Conservation (phyloP, 2,329 filamentous ascomycete species). For the Thielaviopsis populi region DNA sequence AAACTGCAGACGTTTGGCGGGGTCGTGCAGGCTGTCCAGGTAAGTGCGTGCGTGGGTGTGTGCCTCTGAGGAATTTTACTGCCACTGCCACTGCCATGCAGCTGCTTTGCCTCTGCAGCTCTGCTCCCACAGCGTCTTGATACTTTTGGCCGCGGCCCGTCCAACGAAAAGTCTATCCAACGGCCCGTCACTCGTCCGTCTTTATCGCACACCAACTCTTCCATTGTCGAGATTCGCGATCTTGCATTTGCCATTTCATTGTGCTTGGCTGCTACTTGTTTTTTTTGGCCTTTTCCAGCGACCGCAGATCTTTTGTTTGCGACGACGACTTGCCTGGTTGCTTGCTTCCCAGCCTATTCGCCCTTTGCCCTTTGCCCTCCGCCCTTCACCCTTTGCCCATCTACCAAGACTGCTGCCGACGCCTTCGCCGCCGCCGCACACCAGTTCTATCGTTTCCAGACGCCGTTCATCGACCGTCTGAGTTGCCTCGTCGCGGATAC, state of each 20-base stretch:
- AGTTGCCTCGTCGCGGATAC: neutral
- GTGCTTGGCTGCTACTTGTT: neutral
- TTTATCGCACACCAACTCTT: constrained; percentile 4
- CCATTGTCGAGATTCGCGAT: neutral
- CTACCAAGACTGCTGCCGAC: neutral
- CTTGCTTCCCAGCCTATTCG: too few species aligned
- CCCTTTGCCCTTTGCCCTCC: neutral
- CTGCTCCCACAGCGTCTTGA: neutral
- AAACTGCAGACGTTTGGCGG: constrained; percentile 6
- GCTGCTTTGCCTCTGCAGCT: neutral
- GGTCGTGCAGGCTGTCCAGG: neutral
- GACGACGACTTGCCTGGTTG: neutral
- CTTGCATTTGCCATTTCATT: neutral
- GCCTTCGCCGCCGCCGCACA: neutral
- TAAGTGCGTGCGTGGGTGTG: neutral
- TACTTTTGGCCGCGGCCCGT: constrained; percentile 8
- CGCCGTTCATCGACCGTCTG: neutral
- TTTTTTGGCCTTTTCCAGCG: neutral
- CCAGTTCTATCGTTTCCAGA: neutral
- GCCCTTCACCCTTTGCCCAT: neutral
- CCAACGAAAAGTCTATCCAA: constrained; percentile 6
- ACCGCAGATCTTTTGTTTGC: neutral
- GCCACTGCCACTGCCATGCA: neutral
- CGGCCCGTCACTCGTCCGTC: neutral
- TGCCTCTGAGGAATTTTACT: constrained; percentile 4